A percentile compares a stretch with the other conserved stretches of the same genome.
Evolutionary conservation across 495 filamentous ascomycete species (phyloP).

Genomic region (Tetracladium setigerum): DNA sequence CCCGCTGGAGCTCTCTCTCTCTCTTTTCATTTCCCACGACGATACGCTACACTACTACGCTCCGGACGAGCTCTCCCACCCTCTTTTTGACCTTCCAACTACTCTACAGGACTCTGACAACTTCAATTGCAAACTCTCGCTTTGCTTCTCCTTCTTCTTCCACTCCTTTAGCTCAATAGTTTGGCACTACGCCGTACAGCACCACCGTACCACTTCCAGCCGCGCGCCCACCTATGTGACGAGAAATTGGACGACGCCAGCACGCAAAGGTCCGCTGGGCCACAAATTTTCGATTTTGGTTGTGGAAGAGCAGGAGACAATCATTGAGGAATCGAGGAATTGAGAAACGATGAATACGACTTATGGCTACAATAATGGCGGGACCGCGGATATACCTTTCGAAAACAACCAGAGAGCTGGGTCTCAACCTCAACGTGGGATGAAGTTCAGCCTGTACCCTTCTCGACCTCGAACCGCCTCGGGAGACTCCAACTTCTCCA

Average conservation of each 20-base stretch:
- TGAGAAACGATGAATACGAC: constrained; percentile 13
- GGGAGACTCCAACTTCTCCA: neutral
- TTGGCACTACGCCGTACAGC: too few species aligned
- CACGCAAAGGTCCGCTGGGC: neutral
- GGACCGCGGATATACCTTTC: neutral
- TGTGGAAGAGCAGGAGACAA: neutral
- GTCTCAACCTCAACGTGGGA: constrained; percentile 8
- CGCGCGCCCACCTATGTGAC: neutral
- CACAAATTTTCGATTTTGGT: neutral
- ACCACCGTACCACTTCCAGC: neutral
- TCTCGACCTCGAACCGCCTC: constrained; percentile 11
- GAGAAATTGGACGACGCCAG: neutral
- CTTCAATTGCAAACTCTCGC: too few species aligned
- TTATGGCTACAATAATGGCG: constrained; percentile 15
- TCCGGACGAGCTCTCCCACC: too few species aligned
- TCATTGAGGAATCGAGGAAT: too few species aligned
- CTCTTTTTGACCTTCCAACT: too few species aligned
- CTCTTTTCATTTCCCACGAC: too few species aligned
- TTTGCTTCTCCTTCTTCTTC: too few species aligned
- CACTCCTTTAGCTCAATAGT: too few species aligned
- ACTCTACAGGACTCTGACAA: too few species aligned
- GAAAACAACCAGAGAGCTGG: constrained; percentile 8
- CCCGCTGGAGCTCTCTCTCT: too few species aligned
- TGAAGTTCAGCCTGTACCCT: constrained; percentile 22
- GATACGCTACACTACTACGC: too few species aligned